A percentile compares a stretch with the other conserved stretches of the same genome.
These are phyloP conservation scores for Talaromyces pinophilus DNA, from an alignment of 2,329 filamentous ascomycete species.

Conservation along the genomic window DNA sequence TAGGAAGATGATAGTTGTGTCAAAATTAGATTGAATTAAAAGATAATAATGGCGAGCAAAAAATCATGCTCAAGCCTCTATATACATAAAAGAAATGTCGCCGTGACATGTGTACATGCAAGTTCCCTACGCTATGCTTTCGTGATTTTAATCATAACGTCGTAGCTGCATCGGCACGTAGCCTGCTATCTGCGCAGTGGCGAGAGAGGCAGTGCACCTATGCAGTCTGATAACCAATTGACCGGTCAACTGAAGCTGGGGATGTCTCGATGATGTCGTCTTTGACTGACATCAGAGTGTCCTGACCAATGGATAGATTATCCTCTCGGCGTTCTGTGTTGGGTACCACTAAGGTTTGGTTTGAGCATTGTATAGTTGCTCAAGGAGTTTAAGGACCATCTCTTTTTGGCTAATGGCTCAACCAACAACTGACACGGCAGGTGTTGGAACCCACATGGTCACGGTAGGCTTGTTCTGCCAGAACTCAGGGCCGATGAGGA, in stretches of 20 bases:
- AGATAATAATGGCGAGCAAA: constrained; percentile 1
- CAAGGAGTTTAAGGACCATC: background rate
- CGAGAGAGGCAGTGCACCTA: constrained; percentile 2
- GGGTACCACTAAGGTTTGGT: background rate
- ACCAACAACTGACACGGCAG: constrained; percentile 31
- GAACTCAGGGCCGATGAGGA: constrained; percentile 39
- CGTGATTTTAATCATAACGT: constrained; percentile 8
- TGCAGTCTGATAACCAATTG: background rate
- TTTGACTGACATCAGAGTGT: constrained; percentile 5
- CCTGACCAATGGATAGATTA: background rate
- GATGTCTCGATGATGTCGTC: constrained; percentile 13
- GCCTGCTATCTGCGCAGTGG: background rate
- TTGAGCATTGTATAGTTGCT: background rate
- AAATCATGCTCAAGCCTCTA: constrained; percentile 2
- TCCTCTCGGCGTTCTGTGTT: background rate
- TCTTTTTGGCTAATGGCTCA: background rate
- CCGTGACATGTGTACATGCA: constrained; percentile 13
- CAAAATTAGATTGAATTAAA: background rate
- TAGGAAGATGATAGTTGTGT: background rate
- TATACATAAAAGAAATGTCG: constrained; percentile 9
- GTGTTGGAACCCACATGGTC: constrained; percentile 43
- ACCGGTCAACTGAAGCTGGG: background rate
- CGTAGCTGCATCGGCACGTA: constrained; percentile 1
- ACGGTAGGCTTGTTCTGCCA: constrained; percentile 34
- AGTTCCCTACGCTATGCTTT: background rate